A percentile compares a stretch with the other conserved stretches of the same genome.
These are phyloP conservation scores for Serendipita sp. DNA, from an alignment of 768 basidiomycete genomes.

Conservation along the genomic window DNA sequence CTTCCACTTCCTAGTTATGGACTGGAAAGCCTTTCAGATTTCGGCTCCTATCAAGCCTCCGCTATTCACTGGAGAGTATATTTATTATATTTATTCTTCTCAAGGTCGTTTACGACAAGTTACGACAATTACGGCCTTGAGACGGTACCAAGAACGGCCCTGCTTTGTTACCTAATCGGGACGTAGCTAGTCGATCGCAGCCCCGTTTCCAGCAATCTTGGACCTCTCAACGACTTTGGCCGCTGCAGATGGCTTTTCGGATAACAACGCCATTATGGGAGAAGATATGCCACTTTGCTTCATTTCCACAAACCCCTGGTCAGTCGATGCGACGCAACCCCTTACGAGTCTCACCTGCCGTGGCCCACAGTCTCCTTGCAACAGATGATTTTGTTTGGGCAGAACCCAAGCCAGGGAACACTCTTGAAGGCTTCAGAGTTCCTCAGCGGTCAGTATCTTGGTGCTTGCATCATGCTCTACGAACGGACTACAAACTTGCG, in stretches of 20 bases:
- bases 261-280: constrained; percentile 75
- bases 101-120: too few species aligned
- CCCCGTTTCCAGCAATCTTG: background rate
- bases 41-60: too few species aligned
- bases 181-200: background rate
- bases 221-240: background rate
- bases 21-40: background rate
- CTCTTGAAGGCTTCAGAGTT: constrained; percentile 86
- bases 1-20: background rate
- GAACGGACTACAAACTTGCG: constrained; percentile 13
- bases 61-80: too few species aligned
- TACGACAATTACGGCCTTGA: too few species aligned
- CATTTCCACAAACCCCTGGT: constrained; percentile 89
- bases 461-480: background rate
- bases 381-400: constrained; percentile 96
- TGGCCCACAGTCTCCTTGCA: constrained; percentile 62
- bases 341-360: background rate
- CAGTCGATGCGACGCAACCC: background rate
- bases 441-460: constrained; percentile 42
- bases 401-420: constrained; percentile 89
- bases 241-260: constrained; percentile 29
- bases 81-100: too few species aligned
- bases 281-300: constrained; percentile 78
- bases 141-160: background rate
- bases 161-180: background rate